A percentile compares a stretch with the other conserved stretches of the same genome.
These are phyloP conservation scores for Salix suchowensis DNA, from an alignment of 345 rosid genomes.

Conservation along the genomic window DNA sequence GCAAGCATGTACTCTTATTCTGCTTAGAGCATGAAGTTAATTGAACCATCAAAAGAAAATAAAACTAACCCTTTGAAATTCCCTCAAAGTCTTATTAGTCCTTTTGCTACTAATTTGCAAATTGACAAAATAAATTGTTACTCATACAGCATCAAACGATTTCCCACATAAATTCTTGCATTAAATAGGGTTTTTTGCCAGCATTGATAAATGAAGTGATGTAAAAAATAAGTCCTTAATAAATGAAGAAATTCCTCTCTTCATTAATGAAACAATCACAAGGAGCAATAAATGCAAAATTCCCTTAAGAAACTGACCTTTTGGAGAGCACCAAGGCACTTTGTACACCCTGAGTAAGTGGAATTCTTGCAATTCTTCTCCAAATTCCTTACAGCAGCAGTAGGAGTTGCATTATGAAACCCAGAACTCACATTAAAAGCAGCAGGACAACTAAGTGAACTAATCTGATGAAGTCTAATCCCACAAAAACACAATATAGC, in stretches of 20 bases:
- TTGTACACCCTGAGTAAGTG: conserved; percentile 88
- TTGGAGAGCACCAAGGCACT: conserved; percentile 91
- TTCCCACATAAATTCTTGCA: neutral
- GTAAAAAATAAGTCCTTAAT: neutral
- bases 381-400: conserved; percentile 75
- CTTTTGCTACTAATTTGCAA: neutral
- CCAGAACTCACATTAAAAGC: conserved; percentile 76
- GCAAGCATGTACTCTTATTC: neutral
- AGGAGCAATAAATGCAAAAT: conserved; percentile 15
- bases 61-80: neutral
- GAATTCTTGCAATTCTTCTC: conserved; percentile 90
- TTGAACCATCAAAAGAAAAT: neutral
- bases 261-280: neutral
- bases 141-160: neutral
- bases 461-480: conserved; percentile 89
- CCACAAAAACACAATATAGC: conserved; percentile 89
- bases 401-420: conserved; percentile 71
- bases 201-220: neutral
- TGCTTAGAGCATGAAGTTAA: neutral
- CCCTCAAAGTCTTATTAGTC: neutral
- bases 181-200: neutral
- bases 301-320: conserved; percentile 45
- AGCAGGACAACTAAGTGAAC: conserved; percentile 91
- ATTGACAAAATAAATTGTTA: neutral
- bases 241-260: neutral